Evolutionary conservation across 805 yeast species (phyloP), one percentile per base, ranked within the genome.

Genomic region (Saccharomycopsis sp.): DNA sequence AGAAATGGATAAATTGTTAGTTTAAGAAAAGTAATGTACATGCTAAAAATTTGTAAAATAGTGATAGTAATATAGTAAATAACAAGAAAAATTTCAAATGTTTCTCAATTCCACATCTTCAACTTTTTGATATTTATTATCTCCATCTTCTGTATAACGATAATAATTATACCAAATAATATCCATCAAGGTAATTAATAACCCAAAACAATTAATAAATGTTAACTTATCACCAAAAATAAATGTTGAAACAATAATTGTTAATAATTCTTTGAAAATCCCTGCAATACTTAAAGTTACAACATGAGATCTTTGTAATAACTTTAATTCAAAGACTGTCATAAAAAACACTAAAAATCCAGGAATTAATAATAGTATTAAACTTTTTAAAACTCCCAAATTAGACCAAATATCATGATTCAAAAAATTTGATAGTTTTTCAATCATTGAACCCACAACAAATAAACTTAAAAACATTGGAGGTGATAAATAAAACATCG

Each of bases 241-340:
- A 4, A 85, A 47, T 25, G 71, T 60, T 42, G 89, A 75, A 1
- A 79, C 68, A 25, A 72, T 51, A 29, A 92, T 86, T 0, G 98
- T 92, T 35, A 88, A 63, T 13, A 92, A 66, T 57, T 92, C 98
- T 56, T 92, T 92, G 57, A 89, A 83, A 14, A 92, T 83, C 1
- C 98, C 98, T 0, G 94, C 94, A 32, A 92, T 74, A 4, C 94
- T 79, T 23, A 92, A 61, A 0, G 98, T 88, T 34, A 88, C 67
- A 12, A 92, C 86, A 41, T 85, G 82, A 0, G 96, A 83, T 32
- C 79, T 74, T 41, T 82, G 79, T 39, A 92, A 67, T 5, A 92
- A 73, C 42, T 82, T 77, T 61, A 84, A 88, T 58, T 89, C 98
- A 51, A 84, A 75, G 2, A 86, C 60, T 0, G 96, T 89, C 89